Percentiles rank a stretch among this genome's conserved stretches.
phyloP scores from a whole-genome alignment of 345 rosid species.

The Garcia nutans region DNA sequence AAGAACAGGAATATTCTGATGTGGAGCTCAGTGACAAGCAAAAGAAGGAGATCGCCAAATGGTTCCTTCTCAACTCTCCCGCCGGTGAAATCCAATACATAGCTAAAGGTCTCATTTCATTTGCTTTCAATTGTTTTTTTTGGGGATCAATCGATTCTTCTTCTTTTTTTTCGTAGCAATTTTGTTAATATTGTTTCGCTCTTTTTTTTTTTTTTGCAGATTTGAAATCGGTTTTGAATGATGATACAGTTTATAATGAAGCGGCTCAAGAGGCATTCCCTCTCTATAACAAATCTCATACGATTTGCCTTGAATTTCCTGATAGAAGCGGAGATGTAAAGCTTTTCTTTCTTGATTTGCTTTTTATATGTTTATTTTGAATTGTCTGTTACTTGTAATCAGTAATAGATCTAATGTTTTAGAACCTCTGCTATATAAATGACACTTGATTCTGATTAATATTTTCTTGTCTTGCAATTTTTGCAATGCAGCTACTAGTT shows the following conservation, averaged over 20 bases:
- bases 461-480: not conserved
- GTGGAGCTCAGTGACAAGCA: conserved; percentile 62
- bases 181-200: not conserved
- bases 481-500: conserved; percentile 55
- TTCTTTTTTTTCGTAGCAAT: not conserved
- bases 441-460: not conserved
- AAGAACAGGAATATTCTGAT: conserved; percentile 46
- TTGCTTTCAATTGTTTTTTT: not conserved
- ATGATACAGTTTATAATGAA: conserved; percentile 61
- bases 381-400: not conserved
- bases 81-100: conserved; percentile 96
- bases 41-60: conserved; percentile 95
- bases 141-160: not conserved
- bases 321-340: conserved; percentile 62
- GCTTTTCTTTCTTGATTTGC: not conserved
- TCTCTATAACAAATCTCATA: conserved; percentile 79
- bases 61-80: conserved; percentile 97
- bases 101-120: conserved; percentile 60
- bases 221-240: conserved; percentile 67
- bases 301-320: conserved; percentile 85
- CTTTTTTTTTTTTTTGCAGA: conserved; percentile 53
- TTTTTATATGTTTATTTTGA: not conserved
- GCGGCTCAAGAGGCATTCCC: conserved; percentile 95
- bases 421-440: not conserved
- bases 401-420: conserved; percentile 4